phyloP scores from a whole-genome alignment of 805 yeast species.

The Suhomyces prunicola region DNA sequence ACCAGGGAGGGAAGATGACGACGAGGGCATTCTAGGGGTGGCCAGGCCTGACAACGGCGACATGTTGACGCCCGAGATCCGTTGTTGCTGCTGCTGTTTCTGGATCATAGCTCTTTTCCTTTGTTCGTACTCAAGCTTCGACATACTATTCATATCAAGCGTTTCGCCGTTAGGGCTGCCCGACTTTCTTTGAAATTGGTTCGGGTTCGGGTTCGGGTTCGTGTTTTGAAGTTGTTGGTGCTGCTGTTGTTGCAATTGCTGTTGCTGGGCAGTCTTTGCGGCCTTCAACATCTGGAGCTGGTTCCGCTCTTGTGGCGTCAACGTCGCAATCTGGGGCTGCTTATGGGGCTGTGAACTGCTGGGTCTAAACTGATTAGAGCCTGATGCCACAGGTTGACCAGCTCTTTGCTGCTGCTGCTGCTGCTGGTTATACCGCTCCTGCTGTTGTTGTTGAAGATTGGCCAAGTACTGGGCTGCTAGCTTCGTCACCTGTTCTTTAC shows the following conservation, averaged over 20 bases:
- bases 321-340: constrained; percentile 31
- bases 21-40: constrained; percentile 2
- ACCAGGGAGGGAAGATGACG: constrained; percentile 1
- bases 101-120: constrained; percentile 33
- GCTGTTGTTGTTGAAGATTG: constrained; percentile 53
- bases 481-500: constrained; percentile 62
- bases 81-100: constrained; percentile 25
- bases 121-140: constrained; percentile 36
- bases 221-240: constrained; percentile 11
- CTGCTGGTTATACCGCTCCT: constrained; percentile 24
- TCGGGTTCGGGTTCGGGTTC: neutral
- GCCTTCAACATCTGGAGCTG: constrained; percentile 41
- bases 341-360: constrained; percentile 10
- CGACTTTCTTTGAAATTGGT: constrained; percentile 6
- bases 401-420: constrained; percentile 4
- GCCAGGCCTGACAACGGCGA: constrained; percentile 3
- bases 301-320: constrained; percentile 43
- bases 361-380: constrained; percentile 1
- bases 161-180: constrained; percentile 6
- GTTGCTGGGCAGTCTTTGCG: constrained; percentile 29
- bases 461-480: constrained; percentile 65
- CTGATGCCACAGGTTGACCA: constrained; percentile 12
- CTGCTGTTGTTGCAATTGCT: constrained; percentile 19
- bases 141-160: constrained; percentile 21
- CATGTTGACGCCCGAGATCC: constrained; percentile 1